These are phyloP conservation scores for Holtermanniella nyarrowii DNA, from an alignment of 768 basidiomycete genomes.

Conservation along the genomic window DNA sequence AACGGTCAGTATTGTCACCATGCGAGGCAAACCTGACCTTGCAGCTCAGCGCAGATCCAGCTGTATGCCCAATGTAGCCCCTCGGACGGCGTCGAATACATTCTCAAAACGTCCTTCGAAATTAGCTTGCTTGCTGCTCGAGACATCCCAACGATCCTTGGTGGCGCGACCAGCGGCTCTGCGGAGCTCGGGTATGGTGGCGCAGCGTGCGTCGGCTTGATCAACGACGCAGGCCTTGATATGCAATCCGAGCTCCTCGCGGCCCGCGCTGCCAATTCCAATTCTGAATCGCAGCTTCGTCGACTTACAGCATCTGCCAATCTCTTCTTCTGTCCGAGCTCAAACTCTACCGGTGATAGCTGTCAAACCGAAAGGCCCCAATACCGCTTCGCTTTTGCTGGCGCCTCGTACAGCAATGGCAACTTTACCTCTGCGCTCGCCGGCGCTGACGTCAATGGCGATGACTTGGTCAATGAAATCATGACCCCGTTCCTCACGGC, in stretches of 20 bases:
- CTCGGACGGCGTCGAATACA: not conserved
- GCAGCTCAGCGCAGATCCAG: no score
- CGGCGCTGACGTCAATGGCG: not conserved
- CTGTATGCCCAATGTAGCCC: no score
- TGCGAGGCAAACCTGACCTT: no score
- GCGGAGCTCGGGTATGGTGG: not conserved
- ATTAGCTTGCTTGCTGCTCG: not conserved
- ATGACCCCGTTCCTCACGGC: not conserved
- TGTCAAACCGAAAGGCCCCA: not conserved
- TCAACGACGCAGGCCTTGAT: not conserved
- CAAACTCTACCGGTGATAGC: not conserved
- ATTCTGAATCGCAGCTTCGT: not conserved
- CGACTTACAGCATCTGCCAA: not conserved
- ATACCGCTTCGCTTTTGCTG: not conserved
- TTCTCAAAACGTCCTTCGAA: not conserved
- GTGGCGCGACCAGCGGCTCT: not conserved
- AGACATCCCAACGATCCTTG: not conserved
- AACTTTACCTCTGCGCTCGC: not conserved
- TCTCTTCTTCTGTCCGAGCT: not conserved
- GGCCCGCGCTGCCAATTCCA: not conserved
- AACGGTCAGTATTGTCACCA: no score
- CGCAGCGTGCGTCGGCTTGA: not conserved
- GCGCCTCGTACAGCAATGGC: not conserved
- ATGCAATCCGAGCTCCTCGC: not conserved
- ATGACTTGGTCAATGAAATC: not conserved